These are phyloP conservation scores for Castanea mollissima DNA, from an alignment of 306 rosid genomes.

Conservation along the genomic window DNA sequence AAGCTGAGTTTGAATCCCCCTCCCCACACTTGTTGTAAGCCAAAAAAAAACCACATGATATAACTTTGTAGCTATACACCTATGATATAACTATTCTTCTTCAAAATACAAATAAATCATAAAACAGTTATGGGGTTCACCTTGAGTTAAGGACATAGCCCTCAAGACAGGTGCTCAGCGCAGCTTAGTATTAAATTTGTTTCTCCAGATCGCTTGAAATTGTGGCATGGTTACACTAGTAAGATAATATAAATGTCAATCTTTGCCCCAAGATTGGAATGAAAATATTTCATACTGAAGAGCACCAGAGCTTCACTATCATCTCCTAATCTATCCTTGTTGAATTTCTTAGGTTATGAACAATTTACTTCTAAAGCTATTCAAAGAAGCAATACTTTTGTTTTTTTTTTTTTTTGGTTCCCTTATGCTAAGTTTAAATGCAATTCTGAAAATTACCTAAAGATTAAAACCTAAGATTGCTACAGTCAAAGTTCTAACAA, in stretches of 20 bases:
- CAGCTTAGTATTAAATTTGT: neutral
- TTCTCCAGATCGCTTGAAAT: constrained; percentile 1
- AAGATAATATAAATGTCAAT: neutral
- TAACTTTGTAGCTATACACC: neutral
- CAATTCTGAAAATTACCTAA: neutral
- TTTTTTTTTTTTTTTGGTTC: neutral
- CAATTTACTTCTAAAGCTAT: neutral
- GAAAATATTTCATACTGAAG: neutral
- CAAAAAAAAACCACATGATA: neutral
- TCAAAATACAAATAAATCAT: neutral
- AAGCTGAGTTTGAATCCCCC: no score
- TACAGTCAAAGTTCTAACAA: neutral
- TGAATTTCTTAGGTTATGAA: neutral
- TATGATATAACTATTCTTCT: neutral
- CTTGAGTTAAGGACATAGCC: neutral
- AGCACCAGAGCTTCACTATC: neutral
- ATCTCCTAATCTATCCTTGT: neutral
- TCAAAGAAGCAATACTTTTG: neutral
- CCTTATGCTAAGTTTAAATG: neutral
- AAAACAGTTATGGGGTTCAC: neutral
- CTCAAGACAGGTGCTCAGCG: neutral
- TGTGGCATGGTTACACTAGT: neutral
- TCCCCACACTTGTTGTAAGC: no score
- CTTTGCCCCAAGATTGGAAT: no score
- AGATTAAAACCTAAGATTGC: neutral